Base-by-base conservation (phyloP, 805 yeast genomes). In the Jamesozyma lodderae region DNA sequence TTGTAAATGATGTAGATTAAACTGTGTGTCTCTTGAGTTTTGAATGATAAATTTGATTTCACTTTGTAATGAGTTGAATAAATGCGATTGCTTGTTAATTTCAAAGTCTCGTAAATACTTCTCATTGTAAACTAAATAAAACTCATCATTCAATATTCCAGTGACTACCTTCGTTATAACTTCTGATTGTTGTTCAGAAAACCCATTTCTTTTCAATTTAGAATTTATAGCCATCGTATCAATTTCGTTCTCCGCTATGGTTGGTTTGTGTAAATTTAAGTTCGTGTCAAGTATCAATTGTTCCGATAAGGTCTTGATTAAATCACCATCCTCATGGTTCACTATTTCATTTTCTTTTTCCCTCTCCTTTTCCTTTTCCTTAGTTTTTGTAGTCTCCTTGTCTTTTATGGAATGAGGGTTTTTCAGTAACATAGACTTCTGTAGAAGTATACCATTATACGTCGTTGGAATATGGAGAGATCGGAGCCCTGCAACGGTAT, bases 21-120 rank as follows among this genome's bases (percentile, higher is more conserved):
- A 66, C 43, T 84, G 83, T 10, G 68, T 64, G 45, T 81, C 87
- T 46, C 96, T 66, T 22, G 81, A 72, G 29, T 79, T 70, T 29
- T 80, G 77, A 18, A 87, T 74, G 49, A 87, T 95, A 32, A 81
- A 84, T 35, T 81, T 62, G 26, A 90, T 62, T 57, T 90, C 97
- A 38, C 88, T 80, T 44, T 85, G 85, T 0, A 96, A 95, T 23
- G 96, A 94, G 55, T 87, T 90, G 57, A 86, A 88, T 11, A 92
- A 62, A 54, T 90, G 92, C 17, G 76, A 72, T 51, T 90, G 96
- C 51, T 88, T 90, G 45, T 88, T 95, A 13, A 86, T 63, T 48
- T 86, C 95, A 44, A 77, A 75, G 20, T 62, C 61, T 17, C 55
- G 50, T 28, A 60, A 38, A 41, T 47, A 59, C 16, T 40, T 46